These are phyloP conservation scores for Sugiyamaella boreocaroliniensis DNA, from an alignment of 805 yeast species.

Conservation along the genomic window DNA sequence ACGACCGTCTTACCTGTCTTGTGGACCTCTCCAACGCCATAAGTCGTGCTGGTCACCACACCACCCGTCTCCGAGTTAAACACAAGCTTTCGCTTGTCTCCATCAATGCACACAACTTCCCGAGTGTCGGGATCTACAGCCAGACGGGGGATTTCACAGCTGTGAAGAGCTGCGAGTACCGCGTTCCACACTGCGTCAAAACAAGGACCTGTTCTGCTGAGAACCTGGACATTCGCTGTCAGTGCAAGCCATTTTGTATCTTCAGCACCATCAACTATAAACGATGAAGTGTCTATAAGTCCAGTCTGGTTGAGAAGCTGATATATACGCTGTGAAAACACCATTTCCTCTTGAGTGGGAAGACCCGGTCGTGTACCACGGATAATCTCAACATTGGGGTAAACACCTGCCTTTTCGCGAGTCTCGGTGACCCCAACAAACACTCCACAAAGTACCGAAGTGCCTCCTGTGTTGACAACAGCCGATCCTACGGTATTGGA, in stretches of 20 bases:
- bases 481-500: slow-evolving; percentile 55
- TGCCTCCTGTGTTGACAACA: slow-evolving; percentile 61
- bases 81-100: slow-evolving; percentile 33
- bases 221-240: slow-evolving; percentile 67
- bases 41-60: slow-evolving; percentile 34
- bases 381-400: slow-evolving; percentile 22
- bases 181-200: slow-evolving; percentile 72
- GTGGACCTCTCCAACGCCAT: slow-evolving; percentile 46
- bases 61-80: slow-evolving; percentile 27
- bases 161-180: slow-evolving; percentile 52
- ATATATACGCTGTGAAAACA: slow-evolving; percentile 45
- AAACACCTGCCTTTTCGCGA: slow-evolving; percentile 15
- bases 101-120: slow-evolving; percentile 52
- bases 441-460: slow-evolving; percentile 53
- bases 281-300: slow-evolving; percentile 32
- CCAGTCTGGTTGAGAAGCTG: slow-evolving; percentile 53
- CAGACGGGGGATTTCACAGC: slow-evolving; percentile 58
- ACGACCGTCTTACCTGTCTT: slow-evolving; percentile 35
- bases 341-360: slow-evolving; percentile 26
- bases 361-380: slow-evolving; percentile 31
- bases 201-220: slow-evolving; percentile 75
- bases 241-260: slow-evolving; percentile 42
- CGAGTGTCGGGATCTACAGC: slow-evolving; percentile 50
- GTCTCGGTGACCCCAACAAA: slow-evolving; percentile 18
- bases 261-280: slow-evolving; percentile 4